Base-by-base conservation (phyloP, 2,329 filamentous ascomycete genomes). In the Epichloe coenophiala region DNA sequence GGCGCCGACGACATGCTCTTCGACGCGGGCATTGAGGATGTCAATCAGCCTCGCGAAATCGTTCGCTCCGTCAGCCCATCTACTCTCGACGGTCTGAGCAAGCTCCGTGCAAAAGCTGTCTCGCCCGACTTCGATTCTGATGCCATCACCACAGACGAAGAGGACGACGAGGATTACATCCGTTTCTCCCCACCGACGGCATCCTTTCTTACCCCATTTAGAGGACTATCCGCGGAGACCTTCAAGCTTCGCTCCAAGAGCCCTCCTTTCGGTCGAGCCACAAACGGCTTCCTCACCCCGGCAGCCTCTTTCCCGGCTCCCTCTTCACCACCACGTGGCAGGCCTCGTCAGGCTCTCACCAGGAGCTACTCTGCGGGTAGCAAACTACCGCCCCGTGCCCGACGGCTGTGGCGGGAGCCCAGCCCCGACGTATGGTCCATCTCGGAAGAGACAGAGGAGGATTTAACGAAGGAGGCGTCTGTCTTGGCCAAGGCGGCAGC, bases 351-450 rank as follows among this genome's bases (percentile, higher is more conserved):
- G 23, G 27, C 45, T 6, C 50, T 52, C 1, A 43, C 42, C 4
- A 44, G 51, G 11, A 45, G 50, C 45, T 43, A 37, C 41, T 52
- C 39, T 31, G 50, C 42, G 19, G 51, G 38, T 35, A 54, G 40
- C 49, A 59, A 43, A 47, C 59, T 58, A 46, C 63, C 61, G 36
- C 67, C 58, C 53, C 67, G 70, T 42, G 71, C 73, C 8, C 58
- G 62, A 17, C 65, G 66, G 45, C 57, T 77, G 1, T 80, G 77
- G 77, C 67, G 76, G 38, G 72, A 77, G 63, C 77, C 77, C 6
- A 80, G 76, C 58, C 76, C 76, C 0, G 76, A 79, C 49, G 77
- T 80, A 3, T 80, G 76, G 72, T 74, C 74, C 33, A 80, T 80
- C 51, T 72, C 77, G 62, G 77, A 80, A 60, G 76, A 80, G 64